Conservation (phyloP, 192 early-diverging fungal species). For the Podila epicladia region DNA sequence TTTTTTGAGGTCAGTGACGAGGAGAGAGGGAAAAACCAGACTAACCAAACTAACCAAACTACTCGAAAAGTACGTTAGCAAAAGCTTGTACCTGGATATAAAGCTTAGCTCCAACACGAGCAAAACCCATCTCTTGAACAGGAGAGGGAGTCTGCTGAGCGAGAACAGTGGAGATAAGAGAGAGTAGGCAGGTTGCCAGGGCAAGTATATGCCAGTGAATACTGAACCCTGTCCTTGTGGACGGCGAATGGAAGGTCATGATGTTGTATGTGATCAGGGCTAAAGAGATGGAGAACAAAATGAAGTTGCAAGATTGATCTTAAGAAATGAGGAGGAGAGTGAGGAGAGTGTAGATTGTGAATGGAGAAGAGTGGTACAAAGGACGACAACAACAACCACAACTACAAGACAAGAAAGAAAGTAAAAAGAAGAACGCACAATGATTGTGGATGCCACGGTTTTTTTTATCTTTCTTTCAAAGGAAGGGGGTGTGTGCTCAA, state of each 20-base stretch:
- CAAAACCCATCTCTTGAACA: slow-evolving; percentile 15
- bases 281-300: not conserved
- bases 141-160: not conserved
- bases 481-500: too few relatives aligned
- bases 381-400: too few relatives aligned
- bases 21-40: not conserved
- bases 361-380: not conserved
- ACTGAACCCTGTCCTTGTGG: not conserved
- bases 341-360: not conserved
- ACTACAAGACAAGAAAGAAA: too few relatives aligned
- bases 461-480: too few relatives aligned
- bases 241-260: not conserved
- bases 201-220: not conserved
- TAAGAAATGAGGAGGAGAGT: not conserved
- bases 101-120: slow-evolving; percentile 19
- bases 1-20: not conserved
- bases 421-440: too few relatives aligned
- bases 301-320: not conserved
- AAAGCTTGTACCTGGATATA: slow-evolving; percentile 3
- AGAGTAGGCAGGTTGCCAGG: not conserved
- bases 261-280: too few relatives aligned
- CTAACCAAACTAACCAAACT: too few relatives aligned
- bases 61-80: not conserved
- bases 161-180: not conserved
- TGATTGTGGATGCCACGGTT: too few relatives aligned